Percentiles rank a stretch among this genome's conserved stretches.
phyloP scores from a whole-genome alignment of 257 asterid species.

The Ilex aquifolium region DNA sequence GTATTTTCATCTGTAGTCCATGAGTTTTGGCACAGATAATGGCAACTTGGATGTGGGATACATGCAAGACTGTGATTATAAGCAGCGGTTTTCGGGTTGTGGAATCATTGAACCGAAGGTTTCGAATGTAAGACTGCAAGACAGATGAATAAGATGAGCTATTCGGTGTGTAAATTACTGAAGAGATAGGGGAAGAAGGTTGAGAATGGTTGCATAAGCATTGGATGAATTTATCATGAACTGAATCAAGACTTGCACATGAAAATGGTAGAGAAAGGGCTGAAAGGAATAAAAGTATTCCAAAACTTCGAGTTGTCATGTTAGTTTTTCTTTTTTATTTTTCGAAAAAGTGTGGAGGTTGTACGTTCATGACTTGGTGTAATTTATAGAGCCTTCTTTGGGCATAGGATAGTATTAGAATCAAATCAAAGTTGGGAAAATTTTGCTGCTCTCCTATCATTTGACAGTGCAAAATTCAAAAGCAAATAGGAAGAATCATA shows the following conservation, averaged over 20 bases:
- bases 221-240: conserved; percentile 21
- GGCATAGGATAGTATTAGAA: too few relatives aligned
- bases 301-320: not conserved
- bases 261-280: conserved; percentile 13
- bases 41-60: conserved; percentile 16
- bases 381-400: too few relatives aligned
- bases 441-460: too few relatives aligned
- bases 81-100: conserved; percentile 12
- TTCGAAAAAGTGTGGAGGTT: too few relatives aligned
- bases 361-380: too few relatives aligned
- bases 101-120: conserved; percentile 22
- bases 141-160: conserved; percentile 47
- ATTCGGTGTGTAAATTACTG: conserved; percentile 29
- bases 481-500: too few relatives aligned
- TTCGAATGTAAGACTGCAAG: conserved; percentile 41
- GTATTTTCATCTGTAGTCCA: conserved; percentile 5
- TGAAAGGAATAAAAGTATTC: not conserved
- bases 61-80: conserved; percentile 12
- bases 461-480: too few relatives aligned
- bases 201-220: conserved; percentile 27
- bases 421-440: too few relatives aligned
- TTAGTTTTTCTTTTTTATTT: too few relatives aligned
- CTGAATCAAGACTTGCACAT: conserved; percentile 13
- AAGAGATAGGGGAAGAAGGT: conserved; percentile 38
- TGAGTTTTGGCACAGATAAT: conserved; percentile 10